Evolutionary conservation across 73 alveolate species (phyloP), one percentile per base, ranked within the genome.

Genomic region (Paramecium primaurelia): DNA sequence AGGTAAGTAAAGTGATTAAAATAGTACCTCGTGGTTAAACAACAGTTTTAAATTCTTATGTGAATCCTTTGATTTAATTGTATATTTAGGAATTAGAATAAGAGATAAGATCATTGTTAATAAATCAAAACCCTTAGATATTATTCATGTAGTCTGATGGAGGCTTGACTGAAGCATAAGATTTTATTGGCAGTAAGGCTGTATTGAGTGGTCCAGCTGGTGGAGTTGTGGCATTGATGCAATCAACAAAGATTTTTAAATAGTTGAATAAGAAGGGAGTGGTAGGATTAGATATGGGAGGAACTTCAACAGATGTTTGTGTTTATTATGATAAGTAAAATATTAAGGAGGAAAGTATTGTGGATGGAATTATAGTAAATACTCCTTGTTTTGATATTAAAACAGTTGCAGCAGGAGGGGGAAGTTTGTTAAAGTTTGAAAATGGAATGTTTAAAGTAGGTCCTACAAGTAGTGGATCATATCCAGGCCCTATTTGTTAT

Each of bases 341-440:
- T 47, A 58, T 77, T 8, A 86, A 45, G 14, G 85, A 59, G 58
- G 99, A 97, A 92, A 94, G 96, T 14, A 93, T 93, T 28, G 94
- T 96, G 11, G 96, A 97, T 34, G 97, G 97, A 12, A 97, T 97
- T 2, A 58, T 93, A 42, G 88, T 97, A 16, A 95, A 96, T 71
- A 98, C 98, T 10, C 98, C 99, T 6, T 95, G 94, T 42, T 88
- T 97, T 37, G 98, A 97, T 86, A 97, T 97, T 6, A 85, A 90
- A 38, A 96, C 99, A 36, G 99, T 97, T 5, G 99, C 99, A 10
- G 99, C 99, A 30, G 99, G 99, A 8, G 99, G 99, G 12, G 99
- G 99, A 10, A 93, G 98, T 10, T 85, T 96, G 37, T 93, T 96
- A 34, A 90, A 93, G 93, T 96, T 92, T 77, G 86, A 93, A 25